These are phyloP conservation scores for Scytalidium sp. DNA, from an alignment of 2,329 filamentous ascomycete genomes.

Conservation along the genomic window DNA sequence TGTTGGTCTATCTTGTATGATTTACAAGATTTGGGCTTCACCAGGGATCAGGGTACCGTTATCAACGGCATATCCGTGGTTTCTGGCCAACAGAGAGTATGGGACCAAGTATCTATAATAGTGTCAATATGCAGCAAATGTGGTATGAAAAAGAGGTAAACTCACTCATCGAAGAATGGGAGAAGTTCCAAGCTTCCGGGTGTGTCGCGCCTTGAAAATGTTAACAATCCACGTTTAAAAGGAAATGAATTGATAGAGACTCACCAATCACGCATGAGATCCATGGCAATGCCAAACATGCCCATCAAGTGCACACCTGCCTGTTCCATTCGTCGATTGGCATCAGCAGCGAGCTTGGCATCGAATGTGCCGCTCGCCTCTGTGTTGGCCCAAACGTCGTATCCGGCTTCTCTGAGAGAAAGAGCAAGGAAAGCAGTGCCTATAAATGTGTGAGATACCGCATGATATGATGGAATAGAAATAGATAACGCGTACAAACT, in stretches of 20 bases:
- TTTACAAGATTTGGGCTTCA: slow-evolving; percentile 36
- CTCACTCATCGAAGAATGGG: slow-evolving; percentile 57
- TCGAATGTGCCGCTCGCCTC: slow-evolving; percentile 69
- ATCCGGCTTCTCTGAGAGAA: slow-evolving; percentile 68
- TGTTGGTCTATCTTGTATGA: too few species aligned
- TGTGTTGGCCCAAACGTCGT: slow-evolving; percentile 70
- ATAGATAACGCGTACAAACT: slow-evolving; percentile 50
- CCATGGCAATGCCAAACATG: slow-evolving; percentile 25
- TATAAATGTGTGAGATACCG: slow-evolving; percentile 14
- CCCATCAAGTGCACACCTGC: slow-evolving; percentile 57
- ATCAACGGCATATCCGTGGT: slow-evolving; percentile 55
- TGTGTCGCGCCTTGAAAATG: slow-evolving; percentile 15
- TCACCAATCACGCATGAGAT: slow-evolving; percentile 26
- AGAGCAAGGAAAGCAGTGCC: slow-evolving; percentile 70
- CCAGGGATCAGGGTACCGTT: slow-evolving; percentile 58
- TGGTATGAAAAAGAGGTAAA: not conserved
- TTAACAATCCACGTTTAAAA: slow-evolving; percentile 2
- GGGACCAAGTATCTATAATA: slow-evolving; percentile 51
- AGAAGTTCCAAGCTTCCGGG: slow-evolving; percentile 54
- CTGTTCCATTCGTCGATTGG: slow-evolving; percentile 63
- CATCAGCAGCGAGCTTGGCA: slow-evolving; percentile 55
- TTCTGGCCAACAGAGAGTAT: slow-evolving; percentile 61
- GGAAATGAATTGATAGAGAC: not conserved
- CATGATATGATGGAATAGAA: not conserved
- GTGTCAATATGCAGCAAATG: not conserved